Conservation (phyloP, 2,329 filamentous ascomycete species). For the Amylocarpus encephaloides region DNA sequence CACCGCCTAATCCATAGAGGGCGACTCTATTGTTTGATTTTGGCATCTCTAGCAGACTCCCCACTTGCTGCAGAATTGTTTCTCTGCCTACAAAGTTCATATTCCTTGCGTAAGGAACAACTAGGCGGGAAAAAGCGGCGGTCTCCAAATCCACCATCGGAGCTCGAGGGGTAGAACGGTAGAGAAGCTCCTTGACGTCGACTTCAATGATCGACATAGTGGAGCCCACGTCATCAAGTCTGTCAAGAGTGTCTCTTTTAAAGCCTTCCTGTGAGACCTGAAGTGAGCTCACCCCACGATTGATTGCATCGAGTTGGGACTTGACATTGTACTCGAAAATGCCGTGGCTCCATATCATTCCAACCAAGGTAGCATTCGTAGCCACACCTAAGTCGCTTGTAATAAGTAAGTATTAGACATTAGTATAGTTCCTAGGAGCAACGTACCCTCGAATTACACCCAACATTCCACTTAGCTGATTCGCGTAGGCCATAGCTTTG, state of each 20-base stretch:
- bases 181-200: not conserved
- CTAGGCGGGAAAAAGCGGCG: too few species aligned
- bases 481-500: not conserved
- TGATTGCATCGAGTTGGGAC: not conserved
- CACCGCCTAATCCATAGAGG: not conserved
- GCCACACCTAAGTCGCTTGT: not conserved
- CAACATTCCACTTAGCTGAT: not conserved
- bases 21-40: conserved; percentile 1
- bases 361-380: not conserved
- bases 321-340: not conserved
- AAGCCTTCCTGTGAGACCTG: not conserved
- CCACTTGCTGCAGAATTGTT: not conserved
- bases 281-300: not conserved
- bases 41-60: not conserved
- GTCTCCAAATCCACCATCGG: not conserved
- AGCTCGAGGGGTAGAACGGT: not conserved
- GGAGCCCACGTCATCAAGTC: not conserved
- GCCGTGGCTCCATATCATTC: not conserved
- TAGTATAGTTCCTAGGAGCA: not conserved
- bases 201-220: not conserved
- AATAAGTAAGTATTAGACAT: not conserved
- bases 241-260: not conserved
- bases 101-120: too few species aligned
- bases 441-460: not conserved
- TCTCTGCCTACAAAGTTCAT: too few species aligned